phyloP scores from a whole-genome alignment of 1,284 basidiomycete genomes.

The Fomitopsis palustris region DNA sequence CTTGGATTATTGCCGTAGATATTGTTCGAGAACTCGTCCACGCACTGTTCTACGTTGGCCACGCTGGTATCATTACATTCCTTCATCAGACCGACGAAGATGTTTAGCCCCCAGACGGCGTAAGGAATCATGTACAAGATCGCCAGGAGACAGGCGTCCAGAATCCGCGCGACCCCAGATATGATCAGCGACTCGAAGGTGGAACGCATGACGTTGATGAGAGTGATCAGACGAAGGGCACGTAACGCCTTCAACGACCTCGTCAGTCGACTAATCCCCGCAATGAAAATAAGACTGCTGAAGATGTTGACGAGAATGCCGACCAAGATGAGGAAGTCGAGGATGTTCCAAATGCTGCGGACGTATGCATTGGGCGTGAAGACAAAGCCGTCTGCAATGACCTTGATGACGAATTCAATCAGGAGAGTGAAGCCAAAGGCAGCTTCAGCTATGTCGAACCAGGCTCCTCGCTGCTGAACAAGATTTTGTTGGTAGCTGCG shows the following conservation, averaged over 20 bases:
- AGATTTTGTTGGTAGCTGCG: conserved; percentile 65
- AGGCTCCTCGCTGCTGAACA: conserved; percentile 65
- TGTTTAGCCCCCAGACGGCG: conserved; percentile 95
- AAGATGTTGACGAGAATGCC: conserved; percentile 83
- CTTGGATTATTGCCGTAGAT: conserved; percentile 26
- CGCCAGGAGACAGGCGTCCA: conserved; percentile 92
- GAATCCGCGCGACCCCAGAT: conserved; percentile 81
- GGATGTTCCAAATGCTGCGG: conserved; percentile 87
- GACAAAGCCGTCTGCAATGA: conserved; percentile 89
- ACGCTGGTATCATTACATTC: conserved; percentile 77
- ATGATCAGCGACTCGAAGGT: conserved; percentile 93
- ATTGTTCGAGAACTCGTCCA: conserved; percentile 72
- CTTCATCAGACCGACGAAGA: conserved; percentile 87
- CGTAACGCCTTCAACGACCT: conserved; percentile 88
- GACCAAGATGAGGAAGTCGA: conserved; percentile 86
- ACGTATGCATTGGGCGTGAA: conserved; percentile 96
- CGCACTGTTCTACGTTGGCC: conserved; percentile 61
- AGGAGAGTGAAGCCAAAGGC: conserved; percentile 77
- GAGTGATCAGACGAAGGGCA: conserved; percentile 87
- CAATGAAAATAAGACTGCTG: conserved; percentile 76
- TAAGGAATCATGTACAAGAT: conserved; percentile 96
- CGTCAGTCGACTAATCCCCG: conserved; percentile 80
- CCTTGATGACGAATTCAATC: conserved; percentile 86
- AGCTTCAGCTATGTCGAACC: conserved; percentile 88
- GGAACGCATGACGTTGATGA: conserved; percentile 82